Evolutionary conservation across 768 basidiomycete genomes (phyloP).

Genomic region (Trametes villosa): DNA sequence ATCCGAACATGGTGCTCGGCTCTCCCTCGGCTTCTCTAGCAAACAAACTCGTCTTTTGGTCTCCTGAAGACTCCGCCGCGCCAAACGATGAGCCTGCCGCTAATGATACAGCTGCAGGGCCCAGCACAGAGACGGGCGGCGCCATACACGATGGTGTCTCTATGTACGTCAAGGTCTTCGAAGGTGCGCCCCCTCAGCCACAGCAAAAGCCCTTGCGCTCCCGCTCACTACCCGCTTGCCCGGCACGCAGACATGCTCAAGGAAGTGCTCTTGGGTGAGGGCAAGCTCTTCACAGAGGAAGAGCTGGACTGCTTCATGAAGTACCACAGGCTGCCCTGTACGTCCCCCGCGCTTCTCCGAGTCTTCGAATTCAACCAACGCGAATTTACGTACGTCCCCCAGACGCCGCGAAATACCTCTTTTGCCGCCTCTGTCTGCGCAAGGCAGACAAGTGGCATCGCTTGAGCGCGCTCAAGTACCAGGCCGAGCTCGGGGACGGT

Average conservation of each 20-base stretch:
- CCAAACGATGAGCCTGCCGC: neutral
- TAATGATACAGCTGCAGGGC: neutral
- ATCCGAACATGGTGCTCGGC: slow-evolving; percentile 12
- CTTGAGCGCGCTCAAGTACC: slow-evolving; percentile 47
- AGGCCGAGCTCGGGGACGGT: slow-evolving; percentile 44
- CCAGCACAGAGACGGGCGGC: neutral
- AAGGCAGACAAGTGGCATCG: slow-evolving; percentile 61
- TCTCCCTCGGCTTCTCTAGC: slow-evolving; percentile 18
- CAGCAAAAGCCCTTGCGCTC: neutral
- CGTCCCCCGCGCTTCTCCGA: slow-evolving; percentile 31
- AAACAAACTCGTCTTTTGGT: slow-evolving; percentile 14
- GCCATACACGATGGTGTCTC: neutral
- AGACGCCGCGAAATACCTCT: slow-evolving; percentile 53
- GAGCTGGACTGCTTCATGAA: slow-evolving; percentile 51
- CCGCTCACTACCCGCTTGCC: neutral
- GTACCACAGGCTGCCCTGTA: slow-evolving; percentile 55
- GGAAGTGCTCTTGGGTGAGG: slow-evolving; percentile 54
- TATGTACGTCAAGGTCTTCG: slow-evolving; percentile 29
- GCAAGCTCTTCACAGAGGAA: slow-evolving; percentile 51
- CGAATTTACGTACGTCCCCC: neutral
- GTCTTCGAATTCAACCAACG: neutral
- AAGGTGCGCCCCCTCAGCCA: slow-evolving; percentile 17
- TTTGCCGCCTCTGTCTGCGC: slow-evolving; percentile 64
- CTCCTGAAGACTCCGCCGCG: slow-evolving; percentile 1
- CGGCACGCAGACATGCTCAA: slow-evolving; percentile 55